phyloP scores from a whole-genome alignment of 805 yeast species.

The Saturnispora galanensis region DNA sequence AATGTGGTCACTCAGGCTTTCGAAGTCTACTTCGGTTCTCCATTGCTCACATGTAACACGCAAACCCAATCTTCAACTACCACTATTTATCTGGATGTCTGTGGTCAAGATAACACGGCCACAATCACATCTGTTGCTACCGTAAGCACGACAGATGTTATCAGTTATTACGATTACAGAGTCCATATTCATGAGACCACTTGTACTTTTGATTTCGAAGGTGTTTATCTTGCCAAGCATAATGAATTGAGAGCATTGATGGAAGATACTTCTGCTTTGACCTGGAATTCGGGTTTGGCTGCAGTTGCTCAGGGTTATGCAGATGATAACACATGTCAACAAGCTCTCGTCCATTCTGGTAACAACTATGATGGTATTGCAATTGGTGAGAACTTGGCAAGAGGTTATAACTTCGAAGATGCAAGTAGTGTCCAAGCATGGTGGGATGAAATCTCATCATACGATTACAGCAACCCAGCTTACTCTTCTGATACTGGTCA shows the following conservation, averaged over 20 bases:
- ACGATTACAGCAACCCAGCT: constrained; percentile 42
- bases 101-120: constrained; percentile 7
- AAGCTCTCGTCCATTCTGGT: constrained; percentile 50
- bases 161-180: background rate
- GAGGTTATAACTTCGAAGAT: constrained; percentile 42
- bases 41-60: background rate
- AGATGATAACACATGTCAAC: constrained; percentile 44
- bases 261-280: constrained; percentile 34
- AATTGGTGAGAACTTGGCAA: constrained; percentile 71
- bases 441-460: constrained; percentile 54
- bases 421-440: constrained; percentile 62
- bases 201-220: constrained; percentile 27
- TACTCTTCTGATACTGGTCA: constrained; percentile 54
- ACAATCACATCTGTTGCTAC: background rate
- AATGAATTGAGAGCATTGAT: constrained; percentile 49
- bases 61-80: background rate
- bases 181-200: constrained; percentile 4
- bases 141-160: background rate
- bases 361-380: constrained; percentile 38
- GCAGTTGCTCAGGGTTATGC: constrained; percentile 50
- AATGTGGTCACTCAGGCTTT: background rate
- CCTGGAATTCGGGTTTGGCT: constrained; percentile 48
- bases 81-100: background rate
- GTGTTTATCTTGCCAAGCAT: constrained; percentile 47
- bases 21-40: background rate